These are phyloP conservation scores for Obba rivulosa DNA, from an alignment of 768 basidiomycete species.

Conservation along the genomic window DNA sequence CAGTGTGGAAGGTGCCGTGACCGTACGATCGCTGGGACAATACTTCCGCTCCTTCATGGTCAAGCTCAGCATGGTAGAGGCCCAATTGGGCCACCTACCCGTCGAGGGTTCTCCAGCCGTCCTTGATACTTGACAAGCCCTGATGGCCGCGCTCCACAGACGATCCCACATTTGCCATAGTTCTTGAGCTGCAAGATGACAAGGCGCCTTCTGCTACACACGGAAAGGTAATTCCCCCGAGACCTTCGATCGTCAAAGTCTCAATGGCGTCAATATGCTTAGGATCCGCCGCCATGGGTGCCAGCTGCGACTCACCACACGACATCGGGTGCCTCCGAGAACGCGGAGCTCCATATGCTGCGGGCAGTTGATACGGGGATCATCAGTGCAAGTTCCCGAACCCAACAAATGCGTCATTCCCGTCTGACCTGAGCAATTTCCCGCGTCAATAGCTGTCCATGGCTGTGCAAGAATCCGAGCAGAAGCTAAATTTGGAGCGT, in stretches of 20 bases:
- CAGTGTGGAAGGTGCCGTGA: conserved; percentile 71
- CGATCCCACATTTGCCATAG: conserved; percentile 73
- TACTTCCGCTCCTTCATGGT: conserved; percentile 81
- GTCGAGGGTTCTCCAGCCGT: conserved; percentile 39
- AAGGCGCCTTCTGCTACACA: conserved; percentile 46
- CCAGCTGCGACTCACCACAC: conserved; percentile 69
- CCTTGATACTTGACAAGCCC: neutral
- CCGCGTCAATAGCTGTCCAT: conserved; percentile 51
- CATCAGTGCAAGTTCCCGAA: conserved; percentile 51
- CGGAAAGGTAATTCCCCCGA: conserved; percentile 32
- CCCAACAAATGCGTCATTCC: neutral
- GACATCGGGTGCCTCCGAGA: conserved; percentile 56
- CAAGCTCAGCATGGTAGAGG: conserved; percentile 74
- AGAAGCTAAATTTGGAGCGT: conserved; percentile 42
- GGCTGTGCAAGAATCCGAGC: conserved; percentile 74
- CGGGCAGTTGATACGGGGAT: conserved; percentile 82
- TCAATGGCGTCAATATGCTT: neutral
- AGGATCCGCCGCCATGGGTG: conserved; percentile 78
- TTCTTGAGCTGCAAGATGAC: conserved; percentile 76
- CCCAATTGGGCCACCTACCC: conserved; percentile 57
- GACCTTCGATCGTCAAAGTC: neutral
- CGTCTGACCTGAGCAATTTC: neutral
- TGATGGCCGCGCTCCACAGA: neutral
- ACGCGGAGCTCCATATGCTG: conserved; percentile 68
- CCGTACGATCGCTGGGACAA: conserved; percentile 54